Evolutionary conservation across 2,329 filamentous ascomycete species (phyloP).

Genomic region (Penicillium hesseltinei): DNA sequence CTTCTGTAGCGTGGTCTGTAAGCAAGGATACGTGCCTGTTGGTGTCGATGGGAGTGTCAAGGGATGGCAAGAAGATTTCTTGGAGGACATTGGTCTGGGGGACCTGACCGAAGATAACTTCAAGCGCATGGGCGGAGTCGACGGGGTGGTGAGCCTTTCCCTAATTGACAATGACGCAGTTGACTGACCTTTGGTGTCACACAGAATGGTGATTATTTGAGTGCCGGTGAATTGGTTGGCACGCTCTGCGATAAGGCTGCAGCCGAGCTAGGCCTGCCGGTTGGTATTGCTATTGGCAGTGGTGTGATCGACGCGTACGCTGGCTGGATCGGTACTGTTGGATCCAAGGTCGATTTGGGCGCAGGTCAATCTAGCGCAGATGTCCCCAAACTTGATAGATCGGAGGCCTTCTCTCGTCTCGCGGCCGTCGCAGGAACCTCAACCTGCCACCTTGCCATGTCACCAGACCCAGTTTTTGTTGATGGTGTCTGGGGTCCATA

Average conservation of each 20-base stretch:
- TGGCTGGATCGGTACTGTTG: conserved; percentile 98
- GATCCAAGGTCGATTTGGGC: conserved; percentile 81
- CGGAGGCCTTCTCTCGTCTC: conserved; percentile 86
- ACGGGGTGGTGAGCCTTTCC: conserved; percentile 78
- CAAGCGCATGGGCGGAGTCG: conserved; percentile 87
- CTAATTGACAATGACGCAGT: conserved; percentile 16
- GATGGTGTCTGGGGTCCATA: conserved; percentile 97
- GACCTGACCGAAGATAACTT: conserved; percentile 85
- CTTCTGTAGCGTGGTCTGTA: conserved; percentile 95
- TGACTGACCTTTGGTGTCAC: conserved; percentile 8
- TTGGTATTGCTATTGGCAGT: conserved; percentile 88
- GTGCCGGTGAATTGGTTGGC: conserved; percentile 87
- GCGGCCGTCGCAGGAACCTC: conserved; percentile 95
- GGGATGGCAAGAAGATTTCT: conserved; percentile 96
- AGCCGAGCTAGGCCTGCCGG: conserved; percentile 75
- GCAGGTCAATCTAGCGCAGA: conserved; percentile 65
- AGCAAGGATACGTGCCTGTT: conserved; percentile 95
- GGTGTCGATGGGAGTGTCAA: conserved; percentile 96
- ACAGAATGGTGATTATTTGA: conserved; percentile 87
- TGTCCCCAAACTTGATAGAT: conserved; percentile 76
- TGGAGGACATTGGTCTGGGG: conserved; percentile 78
- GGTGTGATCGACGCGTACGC: conserved; percentile 98
- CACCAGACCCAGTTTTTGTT: conserved; percentile 86
- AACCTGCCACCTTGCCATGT: conserved; percentile 96
- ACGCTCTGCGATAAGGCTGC: conserved; percentile 80